Conservation (phyloP, 768 basidiomycete species). For the Mycena galericulata region DNA sequence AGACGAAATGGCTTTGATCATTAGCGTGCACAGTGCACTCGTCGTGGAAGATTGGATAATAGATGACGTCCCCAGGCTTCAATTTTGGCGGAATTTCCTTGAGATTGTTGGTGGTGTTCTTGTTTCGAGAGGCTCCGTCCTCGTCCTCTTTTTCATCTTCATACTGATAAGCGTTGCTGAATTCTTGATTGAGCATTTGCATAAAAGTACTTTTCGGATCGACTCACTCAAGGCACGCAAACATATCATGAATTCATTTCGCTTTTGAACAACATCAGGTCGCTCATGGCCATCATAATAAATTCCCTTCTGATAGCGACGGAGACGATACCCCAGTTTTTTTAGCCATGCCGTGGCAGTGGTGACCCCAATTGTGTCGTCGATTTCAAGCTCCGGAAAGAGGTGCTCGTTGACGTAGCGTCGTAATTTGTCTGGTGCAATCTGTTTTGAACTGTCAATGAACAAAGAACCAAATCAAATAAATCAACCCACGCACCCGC, state of each 20-base stretch:
- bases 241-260: slow-evolving; percentile 27
- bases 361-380: slow-evolving; percentile 20
- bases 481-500: neutral
- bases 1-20: slow-evolving; percentile 32
- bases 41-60: slow-evolving; percentile 37
- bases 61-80: slow-evolving; percentile 26
- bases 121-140: neutral
- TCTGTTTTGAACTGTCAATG: neutral
- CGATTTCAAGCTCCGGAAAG: slow-evolving; percentile 26
- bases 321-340: slow-evolving; percentile 28
- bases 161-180: slow-evolving; percentile 13
- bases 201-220: neutral
- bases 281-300: slow-evolving; percentile 39
- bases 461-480: neutral
- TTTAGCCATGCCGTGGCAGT: slow-evolving; percentile 27
- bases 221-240: slow-evolving; percentile 16
- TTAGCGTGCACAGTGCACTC: slow-evolving; percentile 39
- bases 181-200: neutral
- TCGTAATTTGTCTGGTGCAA: slow-evolving; percentile 26
- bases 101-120: neutral
- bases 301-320: slow-evolving; percentile 30
- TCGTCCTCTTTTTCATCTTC: slow-evolving; percentile 19
- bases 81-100: slow-evolving; percentile 31
- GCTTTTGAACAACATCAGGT: slow-evolving; percentile 37
- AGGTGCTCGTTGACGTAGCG: slow-evolving; percentile 28